Conservation (phyloP, 2,329 filamentous ascomycete genomes). For the Juglanconis juglandina region DNA sequence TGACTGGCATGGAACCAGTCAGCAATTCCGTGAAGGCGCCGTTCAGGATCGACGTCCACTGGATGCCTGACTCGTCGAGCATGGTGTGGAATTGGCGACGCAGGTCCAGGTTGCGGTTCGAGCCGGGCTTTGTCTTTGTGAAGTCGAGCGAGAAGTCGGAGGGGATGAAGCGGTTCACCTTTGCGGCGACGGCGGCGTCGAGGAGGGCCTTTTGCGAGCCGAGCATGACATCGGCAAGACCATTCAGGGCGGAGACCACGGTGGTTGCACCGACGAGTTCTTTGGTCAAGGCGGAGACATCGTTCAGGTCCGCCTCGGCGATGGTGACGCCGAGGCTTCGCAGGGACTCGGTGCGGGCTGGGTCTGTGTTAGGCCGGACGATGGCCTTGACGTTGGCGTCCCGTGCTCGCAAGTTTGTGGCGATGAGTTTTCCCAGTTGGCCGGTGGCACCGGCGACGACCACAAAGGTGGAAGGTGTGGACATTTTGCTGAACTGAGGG, state of each 20-base stretch:
- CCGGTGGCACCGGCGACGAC: conserved; percentile 20
- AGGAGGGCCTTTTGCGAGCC: conserved; percentile 48
- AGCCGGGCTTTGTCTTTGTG: conserved; percentile 19
- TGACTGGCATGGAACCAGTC: conserved; percentile 3
- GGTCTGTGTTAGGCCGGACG: conserved; percentile 17
- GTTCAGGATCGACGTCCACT: conserved; percentile 20
- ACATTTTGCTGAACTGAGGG: not conserved
- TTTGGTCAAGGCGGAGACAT: conserved; percentile 12
- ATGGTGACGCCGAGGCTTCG: conserved; percentile 13
- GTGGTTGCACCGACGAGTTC: conserved; percentile 9
- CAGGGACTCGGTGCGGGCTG: conserved; percentile 7
- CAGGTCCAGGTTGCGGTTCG: conserved; percentile 21
- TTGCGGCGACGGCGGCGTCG: conserved; percentile 55
- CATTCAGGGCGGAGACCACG: conserved; percentile 16
- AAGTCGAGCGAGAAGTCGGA: conserved; percentile 46
- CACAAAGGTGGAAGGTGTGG: conserved; percentile 13
- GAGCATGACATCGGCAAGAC: conserved; percentile 17
- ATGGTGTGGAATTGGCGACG: conserved; percentile 18
- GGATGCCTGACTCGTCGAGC: conserved; percentile 18
- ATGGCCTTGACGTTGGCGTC: conserved; percentile 18
- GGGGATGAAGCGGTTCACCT: conserved; percentile 60
- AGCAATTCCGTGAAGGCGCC: conserved; percentile 20
- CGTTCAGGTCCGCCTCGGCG: conserved; percentile 12
- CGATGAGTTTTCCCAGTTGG: conserved; percentile 16
- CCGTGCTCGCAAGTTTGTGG: conserved; percentile 12